Conservation (phyloP, 2,329 filamentous ascomycete genomes). For the Macrophomina tecta region DNA sequence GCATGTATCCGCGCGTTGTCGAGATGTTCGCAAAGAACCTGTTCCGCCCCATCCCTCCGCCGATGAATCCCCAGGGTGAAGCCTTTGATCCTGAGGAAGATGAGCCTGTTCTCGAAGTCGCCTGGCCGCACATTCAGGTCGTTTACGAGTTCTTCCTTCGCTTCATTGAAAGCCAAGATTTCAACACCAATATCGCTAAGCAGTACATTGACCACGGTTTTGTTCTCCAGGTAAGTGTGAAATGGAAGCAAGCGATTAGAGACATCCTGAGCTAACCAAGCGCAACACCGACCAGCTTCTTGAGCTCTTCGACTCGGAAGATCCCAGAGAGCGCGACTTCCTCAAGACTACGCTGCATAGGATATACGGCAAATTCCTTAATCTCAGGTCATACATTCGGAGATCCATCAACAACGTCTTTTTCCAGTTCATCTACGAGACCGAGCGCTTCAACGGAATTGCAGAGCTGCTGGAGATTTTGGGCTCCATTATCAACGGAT, state of each 20-base stretch:
- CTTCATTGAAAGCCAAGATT: slow-evolving; percentile 99
- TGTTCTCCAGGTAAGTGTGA: slow-evolving; percentile 71
- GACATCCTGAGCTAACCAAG: slow-evolving; percentile 31
- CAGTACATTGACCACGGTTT: slow-evolving; percentile 98
- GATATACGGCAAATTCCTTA: slow-evolving; percentile 99
- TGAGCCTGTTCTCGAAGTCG: slow-evolving; percentile 95
- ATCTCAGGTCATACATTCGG: slow-evolving; percentile 94
- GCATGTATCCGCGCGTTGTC: slow-evolving; percentile 97
- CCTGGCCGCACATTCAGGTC: slow-evolving; percentile 99
- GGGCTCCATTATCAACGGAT: slow-evolving; percentile 98
- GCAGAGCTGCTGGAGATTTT: slow-evolving; percentile 95
- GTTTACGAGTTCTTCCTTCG: slow-evolving; percentile 99
- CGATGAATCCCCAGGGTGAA: slow-evolving; percentile 96
- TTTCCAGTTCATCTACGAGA: slow-evolving; percentile 99
- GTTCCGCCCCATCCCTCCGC: slow-evolving; percentile 94
- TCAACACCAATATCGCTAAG: slow-evolving; percentile 99
- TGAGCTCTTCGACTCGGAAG: slow-evolving; percentile 98
- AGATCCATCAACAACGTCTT: slow-evolving; percentile 99
- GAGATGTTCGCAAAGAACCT: slow-evolving; percentile 99
- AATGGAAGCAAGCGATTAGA: too few species aligned
- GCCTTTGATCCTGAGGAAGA: slow-evolving; percentile 99
- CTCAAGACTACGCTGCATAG: slow-evolving; percentile 96
- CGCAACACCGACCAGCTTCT: slow-evolving; percentile 66
- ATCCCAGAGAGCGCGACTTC: slow-evolving; percentile 94
- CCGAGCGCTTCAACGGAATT: slow-evolving; percentile 97